Base-by-base conservation (phyloP, 1,284 basidiomycete species). In the Prillingera fragicola region DNA sequence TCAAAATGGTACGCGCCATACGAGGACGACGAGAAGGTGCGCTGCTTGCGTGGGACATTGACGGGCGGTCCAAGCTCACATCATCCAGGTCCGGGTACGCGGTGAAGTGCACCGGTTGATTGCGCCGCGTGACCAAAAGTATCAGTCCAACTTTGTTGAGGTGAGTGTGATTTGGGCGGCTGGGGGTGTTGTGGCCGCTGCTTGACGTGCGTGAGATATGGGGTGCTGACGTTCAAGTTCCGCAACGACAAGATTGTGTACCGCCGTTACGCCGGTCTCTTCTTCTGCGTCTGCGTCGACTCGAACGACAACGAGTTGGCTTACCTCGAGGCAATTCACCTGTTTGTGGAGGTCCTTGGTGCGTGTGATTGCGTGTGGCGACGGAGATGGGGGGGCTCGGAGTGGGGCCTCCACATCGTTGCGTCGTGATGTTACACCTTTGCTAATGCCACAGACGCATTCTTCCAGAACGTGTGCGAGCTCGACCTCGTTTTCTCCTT, bases 111-210 rank as follows among this genome's bases (percentile, higher is more conserved):
- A 97, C 67, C 78, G 94, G 32, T 71, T 97, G 50, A 87, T 98
- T 15, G 94, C 94, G 0, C 90, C 92, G n/a, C 74, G 94, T 53
- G 94, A 98, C 71, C 92, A 96, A 75, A 96, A 96, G 71, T 94
- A 96, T 57, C 95, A 98, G 71, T 94, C 89, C 46, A 98, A 98
- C 72, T 98, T 98, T 66, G 92, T 97, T 38, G 94, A 98, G 80
- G 92, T 94, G 55, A 44, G 81, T 58, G 28, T 12, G 28, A 14
- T 19, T 23, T 15, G 31, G 31, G 25, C 8, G n/a, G 40, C 21
- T 27, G 14, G 32, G 8, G 33, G 40, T 10, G 39, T 15, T 6
- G 40, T 33, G 23, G 21, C 19, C 23, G 40, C 25, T 23, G 17
- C 32, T 13, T 14, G 33, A 6, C 31, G 27, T 13, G 22, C 21